Conservation (phyloP, 2,329 filamentous ascomycete genomes). For the Aspergillus bombycis region DNA sequence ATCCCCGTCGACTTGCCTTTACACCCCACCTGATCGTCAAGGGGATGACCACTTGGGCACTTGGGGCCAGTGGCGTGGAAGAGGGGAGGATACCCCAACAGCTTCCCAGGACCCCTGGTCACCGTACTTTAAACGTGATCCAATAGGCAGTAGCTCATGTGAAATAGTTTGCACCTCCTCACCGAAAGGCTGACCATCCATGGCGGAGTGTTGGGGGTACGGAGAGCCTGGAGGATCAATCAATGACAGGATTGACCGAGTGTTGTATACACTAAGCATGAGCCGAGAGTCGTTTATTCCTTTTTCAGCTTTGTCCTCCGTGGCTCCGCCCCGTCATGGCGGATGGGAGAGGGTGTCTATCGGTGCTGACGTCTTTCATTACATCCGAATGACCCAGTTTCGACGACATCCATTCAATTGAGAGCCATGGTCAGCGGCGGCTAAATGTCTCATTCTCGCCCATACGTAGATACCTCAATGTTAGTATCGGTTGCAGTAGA, state of each 20-base stretch:
- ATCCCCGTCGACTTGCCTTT: background rate
- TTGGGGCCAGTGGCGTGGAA: background rate
- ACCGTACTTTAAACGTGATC: background rate
- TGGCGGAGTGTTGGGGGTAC: background rate
- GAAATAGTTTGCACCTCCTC: background rate
- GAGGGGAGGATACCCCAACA: background rate
- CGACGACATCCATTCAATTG: background rate
- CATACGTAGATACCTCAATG: background rate
- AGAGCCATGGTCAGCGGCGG: background rate
- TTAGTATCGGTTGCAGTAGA: background rate
- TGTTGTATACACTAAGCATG: conserved; percentile 1
- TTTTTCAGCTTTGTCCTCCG: background rate
- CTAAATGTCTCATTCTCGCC: background rate
- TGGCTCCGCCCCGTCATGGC: background rate
- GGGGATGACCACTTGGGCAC: background rate
- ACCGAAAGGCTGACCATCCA: conserved; percentile 1
- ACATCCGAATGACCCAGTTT: conserved; percentile 3
- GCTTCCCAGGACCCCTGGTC: background rate
- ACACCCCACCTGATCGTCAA: background rate
- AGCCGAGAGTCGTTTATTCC: background rate
- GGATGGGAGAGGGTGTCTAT: background rate
- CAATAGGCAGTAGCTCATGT: background rate
- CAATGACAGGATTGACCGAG: background rate
- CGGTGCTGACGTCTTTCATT: conserved; percentile 2
- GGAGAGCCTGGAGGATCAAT: background rate